These are phyloP conservation scores for Naganishia friedmannii DNA, from an alignment of 768 basidiomycete genomes.

Conservation along the genomic window DNA sequence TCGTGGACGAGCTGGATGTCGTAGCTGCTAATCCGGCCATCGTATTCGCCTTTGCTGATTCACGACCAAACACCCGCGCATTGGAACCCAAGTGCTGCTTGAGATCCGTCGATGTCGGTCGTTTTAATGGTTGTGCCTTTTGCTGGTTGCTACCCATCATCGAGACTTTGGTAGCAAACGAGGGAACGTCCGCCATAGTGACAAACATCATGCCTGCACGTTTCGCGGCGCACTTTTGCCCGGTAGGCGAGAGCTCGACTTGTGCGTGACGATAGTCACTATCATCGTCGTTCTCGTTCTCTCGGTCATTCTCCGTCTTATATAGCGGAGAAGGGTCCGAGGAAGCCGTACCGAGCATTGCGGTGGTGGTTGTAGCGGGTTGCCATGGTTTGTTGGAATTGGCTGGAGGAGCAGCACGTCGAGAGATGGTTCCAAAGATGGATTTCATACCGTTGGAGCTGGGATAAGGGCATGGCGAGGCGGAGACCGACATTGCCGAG, in stretches of 20 bases:
- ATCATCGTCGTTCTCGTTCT: conserved; percentile 29
- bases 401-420: not conserved
- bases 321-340: conserved; percentile 17
- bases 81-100: not conserved
- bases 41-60: conserved; percentile 11
- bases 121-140: not conserved
- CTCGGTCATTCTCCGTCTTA: conserved; percentile 1
- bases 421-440: conserved; percentile 21
- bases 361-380: not conserved
- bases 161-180: conserved; percentile 13
- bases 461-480: conserved; percentile 21
- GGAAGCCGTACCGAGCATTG: conserved; percentile 24
- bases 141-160: not conserved
- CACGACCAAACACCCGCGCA: conserved; percentile 11
- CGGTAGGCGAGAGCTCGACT: conserved; percentile 26
- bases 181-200: conserved; percentile 8
- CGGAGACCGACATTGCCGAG: conserved; percentile 23
- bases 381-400: not conserved
- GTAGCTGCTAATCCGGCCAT: not conserved
- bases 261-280: conserved; percentile 24
- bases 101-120: not conserved
- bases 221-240: conserved; percentile 18
- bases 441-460: conserved; percentile 17
- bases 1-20: conserved; percentile 3
- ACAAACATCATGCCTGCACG: conserved; percentile 23